A percentile compares a stretch with the other conserved stretches of the same genome.
Conservation (phyloP, 1,284 basidiomycete species). For the Grifola frondosa region DNA sequence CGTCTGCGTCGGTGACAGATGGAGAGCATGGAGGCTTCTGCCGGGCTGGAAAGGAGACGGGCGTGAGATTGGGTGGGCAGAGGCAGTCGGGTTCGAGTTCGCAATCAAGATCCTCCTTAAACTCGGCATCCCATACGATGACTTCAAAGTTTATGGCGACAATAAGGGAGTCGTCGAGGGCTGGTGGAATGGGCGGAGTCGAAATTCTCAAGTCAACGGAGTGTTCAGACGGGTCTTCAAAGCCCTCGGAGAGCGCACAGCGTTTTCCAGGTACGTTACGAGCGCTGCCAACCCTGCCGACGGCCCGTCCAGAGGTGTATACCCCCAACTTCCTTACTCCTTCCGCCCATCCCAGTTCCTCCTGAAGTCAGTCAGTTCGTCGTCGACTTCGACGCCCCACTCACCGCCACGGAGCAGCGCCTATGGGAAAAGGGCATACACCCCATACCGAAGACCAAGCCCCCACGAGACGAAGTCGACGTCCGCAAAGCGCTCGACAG, state of each 20-base stretch:
- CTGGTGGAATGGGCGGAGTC: conserved; percentile 24
- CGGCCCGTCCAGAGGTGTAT: conserved; percentile 37
- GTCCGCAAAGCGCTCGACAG: too few species aligned
- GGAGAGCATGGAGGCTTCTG: conserved; percentile 37
- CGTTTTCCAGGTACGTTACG: conserved; percentile 23
- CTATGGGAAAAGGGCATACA: background rate
- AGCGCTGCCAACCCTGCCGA: conserved; percentile 42
- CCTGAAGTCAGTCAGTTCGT: conserved; percentile 25
- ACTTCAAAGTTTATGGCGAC: conserved; percentile 25
- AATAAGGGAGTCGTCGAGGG: conserved; percentile 30
- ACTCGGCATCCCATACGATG: too few species aligned
- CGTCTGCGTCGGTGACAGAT: conserved; percentile 34
- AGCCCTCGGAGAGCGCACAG: background rate
- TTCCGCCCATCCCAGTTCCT: conserved; percentile 34
- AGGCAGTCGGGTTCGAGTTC: conserved; percentile 36
- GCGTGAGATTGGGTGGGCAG: conserved; percentile 28
- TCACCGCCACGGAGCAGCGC: conserved; percentile 8
- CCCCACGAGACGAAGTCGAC: background rate
- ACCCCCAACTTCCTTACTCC: conserved; percentile 27
- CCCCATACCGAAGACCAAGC: background rate
- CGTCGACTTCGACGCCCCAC: conserved; percentile 26
- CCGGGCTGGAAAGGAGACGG: conserved; percentile 31
- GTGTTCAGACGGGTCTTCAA: conserved; percentile 26
- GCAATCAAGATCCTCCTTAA: conserved; percentile 31
- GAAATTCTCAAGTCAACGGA: conserved; percentile 21